Conservation (phyloP, 2,329 filamentous ascomycete species). For the Ascochyta viciae-villosae region DNA sequence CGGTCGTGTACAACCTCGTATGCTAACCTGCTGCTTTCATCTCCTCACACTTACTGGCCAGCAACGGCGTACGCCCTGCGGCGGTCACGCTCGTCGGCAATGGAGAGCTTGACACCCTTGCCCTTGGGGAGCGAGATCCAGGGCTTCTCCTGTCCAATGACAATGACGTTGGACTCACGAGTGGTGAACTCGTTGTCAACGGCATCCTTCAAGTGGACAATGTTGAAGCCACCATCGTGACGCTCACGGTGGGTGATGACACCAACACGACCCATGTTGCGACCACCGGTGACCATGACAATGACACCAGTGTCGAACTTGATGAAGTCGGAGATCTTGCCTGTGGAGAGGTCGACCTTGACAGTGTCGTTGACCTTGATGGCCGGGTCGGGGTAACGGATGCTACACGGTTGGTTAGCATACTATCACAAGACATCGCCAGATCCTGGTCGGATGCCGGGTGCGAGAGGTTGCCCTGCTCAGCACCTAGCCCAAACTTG, state of each 20-base stretch:
- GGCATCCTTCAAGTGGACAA: slow-evolving; percentile 99
- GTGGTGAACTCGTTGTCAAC: slow-evolving; percentile 99
- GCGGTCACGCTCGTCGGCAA: slow-evolving; percentile 98
- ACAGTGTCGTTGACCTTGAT: slow-evolving; percentile 99
- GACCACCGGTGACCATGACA: slow-evolving; percentile 98
- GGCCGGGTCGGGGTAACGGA: slow-evolving; percentile 96
- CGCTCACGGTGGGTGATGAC: slow-evolving; percentile 99
- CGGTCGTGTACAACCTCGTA: slow-evolving; percentile 37
- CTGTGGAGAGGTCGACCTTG: slow-evolving; percentile 96
- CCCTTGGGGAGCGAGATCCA: slow-evolving; percentile 99
- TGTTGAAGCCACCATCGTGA: slow-evolving; percentile 99
- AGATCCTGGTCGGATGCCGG: slow-evolving; percentile 99
- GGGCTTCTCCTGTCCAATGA: slow-evolving; percentile 98
- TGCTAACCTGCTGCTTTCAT: slow-evolving; percentile 30
- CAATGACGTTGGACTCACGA: slow-evolving; percentile 99
- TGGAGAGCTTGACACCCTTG: slow-evolving; percentile 98
- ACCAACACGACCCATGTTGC: slow-evolving; percentile 99
- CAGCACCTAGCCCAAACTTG: slow-evolving; percentile 50
- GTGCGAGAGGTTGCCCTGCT: slow-evolving; percentile 61
- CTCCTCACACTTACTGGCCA: slow-evolving; percentile 52
- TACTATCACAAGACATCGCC: slow-evolving; percentile 61
- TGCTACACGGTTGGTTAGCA: slow-evolving; percentile 67
- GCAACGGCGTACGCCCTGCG: slow-evolving; percentile 75
- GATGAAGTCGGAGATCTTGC: slow-evolving; percentile 98
- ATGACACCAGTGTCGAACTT: slow-evolving; percentile 98